Evolutionary conservation across 1,284 basidiomycete genomes (phyloP).

Genomic region (Paramarasmius palmivorus): DNA sequence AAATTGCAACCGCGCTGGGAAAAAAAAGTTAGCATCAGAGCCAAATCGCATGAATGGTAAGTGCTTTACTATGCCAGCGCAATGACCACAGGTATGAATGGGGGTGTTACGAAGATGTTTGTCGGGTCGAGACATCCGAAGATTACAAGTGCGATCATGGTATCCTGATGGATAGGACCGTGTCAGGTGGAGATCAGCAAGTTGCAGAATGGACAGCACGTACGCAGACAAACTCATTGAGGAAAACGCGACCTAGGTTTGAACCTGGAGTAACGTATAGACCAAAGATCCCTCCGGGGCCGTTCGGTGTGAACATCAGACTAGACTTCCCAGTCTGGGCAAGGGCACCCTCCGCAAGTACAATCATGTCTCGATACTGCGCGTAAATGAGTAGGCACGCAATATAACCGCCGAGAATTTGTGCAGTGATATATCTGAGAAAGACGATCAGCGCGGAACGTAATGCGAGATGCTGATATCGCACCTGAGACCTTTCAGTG

Average conservation of each 20-base stretch:
- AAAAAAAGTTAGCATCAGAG: background rate
- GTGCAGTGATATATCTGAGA: background rate
- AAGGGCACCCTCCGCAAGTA: background rate
- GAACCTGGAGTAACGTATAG: constrained; percentile 50
- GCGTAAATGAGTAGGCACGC: constrained; percentile 5
- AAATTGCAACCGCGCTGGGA: constrained; percentile 51
- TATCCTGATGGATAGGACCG: constrained; percentile 44
- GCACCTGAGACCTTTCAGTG: constrained; percentile 51
- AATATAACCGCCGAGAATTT: constrained; percentile 4
- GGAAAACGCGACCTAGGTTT: constrained; percentile 52
- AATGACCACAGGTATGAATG: constrained; percentile 51
- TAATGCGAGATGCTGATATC: constrained; percentile 5
- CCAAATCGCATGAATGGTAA: background rate
- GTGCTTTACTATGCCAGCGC: constrained; percentile 53
- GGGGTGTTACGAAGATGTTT: constrained; percentile 58
- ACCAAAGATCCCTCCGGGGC: constrained; percentile 64
- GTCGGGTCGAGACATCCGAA: constrained; percentile 63
- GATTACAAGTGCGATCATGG: constrained; percentile 61
- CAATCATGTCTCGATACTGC: constrained; percentile 3
- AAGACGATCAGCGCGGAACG: too few relatives aligned
- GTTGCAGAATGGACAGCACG: constrained; percentile 19
- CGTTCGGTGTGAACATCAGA: constrained; percentile 55
- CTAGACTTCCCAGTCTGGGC: background rate
- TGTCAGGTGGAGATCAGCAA: background rate
- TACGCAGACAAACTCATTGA: constrained; percentile 70